Evolutionary conservation across 1,139 yeast genomes (phyloP).

Genomic region (Hyphopichia khmerensis): DNA sequence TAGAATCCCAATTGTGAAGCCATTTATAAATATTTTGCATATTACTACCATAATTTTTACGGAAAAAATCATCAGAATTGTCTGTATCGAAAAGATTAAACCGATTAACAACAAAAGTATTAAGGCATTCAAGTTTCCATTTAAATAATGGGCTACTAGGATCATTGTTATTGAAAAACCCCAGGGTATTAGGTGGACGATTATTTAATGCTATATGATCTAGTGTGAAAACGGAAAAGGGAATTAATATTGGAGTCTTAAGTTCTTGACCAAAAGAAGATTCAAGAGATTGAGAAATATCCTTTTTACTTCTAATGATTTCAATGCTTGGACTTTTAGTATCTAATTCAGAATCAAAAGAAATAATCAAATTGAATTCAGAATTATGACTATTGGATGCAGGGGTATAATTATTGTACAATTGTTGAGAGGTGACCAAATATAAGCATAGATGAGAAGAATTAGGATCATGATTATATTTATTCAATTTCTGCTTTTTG

Average conservation of each 20-base stretch:
- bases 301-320: conserved; percentile 22
- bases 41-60: conserved; percentile 27
- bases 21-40: conserved; percentile 24
- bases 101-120: conserved; percentile 30
- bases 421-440: conserved; percentile 41
- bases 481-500: conserved; percentile 8
- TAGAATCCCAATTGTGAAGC: conserved; percentile 23
- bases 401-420: conserved; percentile 37
- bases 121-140: conserved; percentile 36
- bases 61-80: conserved; percentile 19
- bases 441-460: conserved; percentile 18
- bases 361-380: conserved; percentile 47
- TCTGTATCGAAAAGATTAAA: conserved; percentile 18
- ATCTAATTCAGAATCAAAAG: conserved; percentile 58
- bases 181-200: conserved; percentile 23
- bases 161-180: conserved; percentile 15
- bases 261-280: conserved; percentile 4
- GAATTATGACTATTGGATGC: conserved; percentile 18
- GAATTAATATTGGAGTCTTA: conserved; percentile 38
- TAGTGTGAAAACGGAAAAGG: conserved; percentile 37
- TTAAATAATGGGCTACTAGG: conserved; percentile 19
- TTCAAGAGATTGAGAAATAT: not conserved
- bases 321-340: conserved; percentile 41
- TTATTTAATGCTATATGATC: conserved; percentile 31
- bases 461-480: conserved; percentile 1